phyloP scores from a whole-genome alignment of 495 filamentous ascomycete species.

The Neurospora intermedia region DNA sequence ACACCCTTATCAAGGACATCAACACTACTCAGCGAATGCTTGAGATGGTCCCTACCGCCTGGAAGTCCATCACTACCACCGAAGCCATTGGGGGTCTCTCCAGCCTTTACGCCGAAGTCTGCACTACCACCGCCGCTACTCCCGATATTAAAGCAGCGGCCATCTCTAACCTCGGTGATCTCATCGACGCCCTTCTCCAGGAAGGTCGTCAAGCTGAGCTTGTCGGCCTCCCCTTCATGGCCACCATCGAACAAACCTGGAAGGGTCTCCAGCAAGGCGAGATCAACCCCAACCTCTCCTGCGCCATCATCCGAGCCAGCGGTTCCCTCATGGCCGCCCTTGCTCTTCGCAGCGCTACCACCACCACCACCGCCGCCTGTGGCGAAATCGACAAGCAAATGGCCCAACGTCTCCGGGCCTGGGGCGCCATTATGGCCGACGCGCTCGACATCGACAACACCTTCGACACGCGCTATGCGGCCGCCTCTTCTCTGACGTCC shows the following conservation, averaged over 20 bases:
- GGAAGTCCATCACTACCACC: slow-evolving; percentile 5
- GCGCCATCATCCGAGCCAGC: slow-evolving; percentile 34
- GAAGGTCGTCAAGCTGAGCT: background rate
- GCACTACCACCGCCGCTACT: slow-evolving; percentile 5
- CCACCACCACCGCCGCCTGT: background rate
- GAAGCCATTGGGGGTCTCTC: slow-evolving; percentile 10
- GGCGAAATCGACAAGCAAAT: slow-evolving; percentile 2
- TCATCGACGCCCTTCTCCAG: slow-evolving; percentile 21
- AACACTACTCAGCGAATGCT: slow-evolving; percentile 23
- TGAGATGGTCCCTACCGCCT: slow-evolving; percentile 18
- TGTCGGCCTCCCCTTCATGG: slow-evolving; percentile 5
- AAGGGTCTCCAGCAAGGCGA: slow-evolving; percentile 18
- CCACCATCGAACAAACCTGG: slow-evolving; percentile 20
- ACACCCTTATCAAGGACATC: slow-evolving; percentile 8
- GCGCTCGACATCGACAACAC: slow-evolving; percentile 36
- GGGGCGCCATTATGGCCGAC: slow-evolving; percentile 35
- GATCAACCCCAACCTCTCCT: slow-evolving; percentile 32
- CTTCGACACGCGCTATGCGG: slow-evolving; percentile 54
- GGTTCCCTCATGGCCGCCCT: slow-evolving; percentile 30
- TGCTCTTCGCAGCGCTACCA: background rate
- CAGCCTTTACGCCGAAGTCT: slow-evolving; percentile 17
- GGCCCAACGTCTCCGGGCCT: slow-evolving; percentile 21
- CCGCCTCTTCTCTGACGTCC: slow-evolving; percentile 29
- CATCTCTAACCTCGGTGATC: slow-evolving; percentile 22
- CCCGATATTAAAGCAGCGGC: slow-evolving; percentile 29